Conservation (phyloP, 2,329 filamentous ascomycete genomes). For the Pseudogymnoascus sp. region DNA sequence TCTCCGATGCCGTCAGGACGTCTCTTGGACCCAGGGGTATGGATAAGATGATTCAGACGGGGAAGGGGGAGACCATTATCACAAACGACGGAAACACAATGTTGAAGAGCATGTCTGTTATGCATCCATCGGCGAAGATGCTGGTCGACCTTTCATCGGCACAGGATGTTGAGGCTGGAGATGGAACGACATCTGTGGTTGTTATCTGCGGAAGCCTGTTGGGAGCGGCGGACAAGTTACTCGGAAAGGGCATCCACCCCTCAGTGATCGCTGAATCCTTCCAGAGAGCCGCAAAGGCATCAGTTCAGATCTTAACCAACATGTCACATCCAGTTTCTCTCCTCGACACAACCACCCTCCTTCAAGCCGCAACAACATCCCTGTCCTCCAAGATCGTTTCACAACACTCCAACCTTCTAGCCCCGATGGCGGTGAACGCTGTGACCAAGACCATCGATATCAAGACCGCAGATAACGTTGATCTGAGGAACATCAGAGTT, state of each 20-base stretch:
- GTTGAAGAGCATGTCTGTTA: slow-evolving; percentile 97
- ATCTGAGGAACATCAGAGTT: slow-evolving; percentile 91
- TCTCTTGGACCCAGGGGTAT: slow-evolving; percentile 89
- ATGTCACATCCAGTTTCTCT: slow-evolving; percentile 94
- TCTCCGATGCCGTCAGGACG: slow-evolving; percentile 94
- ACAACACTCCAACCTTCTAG: slow-evolving; percentile 88
- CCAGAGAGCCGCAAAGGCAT: slow-evolving; percentile 83
- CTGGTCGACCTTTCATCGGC: slow-evolving; percentile 93
- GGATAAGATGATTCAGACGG: slow-evolving; percentile 64
- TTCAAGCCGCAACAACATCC: slow-evolving; percentile 94
- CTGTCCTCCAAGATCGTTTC: slow-evolving; percentile 98
- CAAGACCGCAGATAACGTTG: slow-evolving; percentile 92
- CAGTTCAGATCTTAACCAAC: slow-evolving; percentile 81
- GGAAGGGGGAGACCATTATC: slow-evolving; percentile 95
- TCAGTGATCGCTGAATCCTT: slow-evolving; percentile 97
- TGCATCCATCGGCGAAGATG: slow-evolving; percentile 99
- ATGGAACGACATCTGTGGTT: slow-evolving; percentile 96
- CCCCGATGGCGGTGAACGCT: slow-evolving; percentile 96
- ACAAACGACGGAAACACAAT: slow-evolving; percentile 99
- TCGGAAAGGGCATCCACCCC: slow-evolving; percentile 91
- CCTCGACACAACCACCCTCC: slow-evolving; percentile 76
- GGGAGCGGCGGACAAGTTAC: slow-evolving; percentile 82
- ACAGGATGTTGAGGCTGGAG: slow-evolving; percentile 96
- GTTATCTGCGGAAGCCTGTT: slow-evolving; percentile 94
- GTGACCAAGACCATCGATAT: slow-evolving; percentile 93